Conservation (phyloP, 2,329 filamentous ascomycete genomes). For the Cladosporium austrohemisphaericum region DNA sequence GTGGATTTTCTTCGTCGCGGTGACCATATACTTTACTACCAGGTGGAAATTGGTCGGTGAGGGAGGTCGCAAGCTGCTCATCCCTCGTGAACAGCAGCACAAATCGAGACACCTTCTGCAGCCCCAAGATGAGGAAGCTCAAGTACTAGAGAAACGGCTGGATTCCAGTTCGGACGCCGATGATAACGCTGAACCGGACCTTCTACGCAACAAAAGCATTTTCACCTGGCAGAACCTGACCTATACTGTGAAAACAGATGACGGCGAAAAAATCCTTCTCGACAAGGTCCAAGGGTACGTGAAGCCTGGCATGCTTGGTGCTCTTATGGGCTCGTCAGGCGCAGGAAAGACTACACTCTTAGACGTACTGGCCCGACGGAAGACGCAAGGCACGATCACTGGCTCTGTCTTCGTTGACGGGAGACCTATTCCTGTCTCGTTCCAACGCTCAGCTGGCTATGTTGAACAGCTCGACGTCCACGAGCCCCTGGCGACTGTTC, state of each 20-base stretch:
- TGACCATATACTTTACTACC: conserved; percentile 57
- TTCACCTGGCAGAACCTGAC: conserved; percentile 85
- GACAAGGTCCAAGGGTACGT: conserved; percentile 68
- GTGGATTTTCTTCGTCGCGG: conserved; percentile 57
- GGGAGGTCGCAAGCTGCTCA: conserved; percentile 44
- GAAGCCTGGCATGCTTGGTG: conserved; percentile 71
- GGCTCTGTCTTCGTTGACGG: conserved; percentile 47
- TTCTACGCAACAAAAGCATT: conserved; percentile 61
- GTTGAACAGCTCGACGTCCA: conserved; percentile 65
- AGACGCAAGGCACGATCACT: conserved; percentile 43
- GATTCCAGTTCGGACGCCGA: neutral
- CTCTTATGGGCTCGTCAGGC: conserved; percentile 76
- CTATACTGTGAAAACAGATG: conserved; percentile 62
- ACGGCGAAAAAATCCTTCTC: conserved; percentile 47
- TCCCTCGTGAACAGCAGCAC: conserved; percentile 58
- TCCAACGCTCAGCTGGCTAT: conserved; percentile 53
- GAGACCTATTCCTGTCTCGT: conserved; percentile 37
- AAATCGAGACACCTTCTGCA: conserved; percentile 25
- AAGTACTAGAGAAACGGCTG: conserved; percentile 3
- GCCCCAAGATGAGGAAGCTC: conserved; percentile 18
- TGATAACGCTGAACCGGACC: conserved; percentile 34
- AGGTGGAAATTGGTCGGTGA: conserved; percentile 50
- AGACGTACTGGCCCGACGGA: conserved; percentile 41
- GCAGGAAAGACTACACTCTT: conserved; percentile 41
- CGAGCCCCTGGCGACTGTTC: conserved; percentile 62